Base-by-base conservation (phyloP, 2,329 filamentous ascomycete genomes). In the Microcyclospora pomicola region DNA sequence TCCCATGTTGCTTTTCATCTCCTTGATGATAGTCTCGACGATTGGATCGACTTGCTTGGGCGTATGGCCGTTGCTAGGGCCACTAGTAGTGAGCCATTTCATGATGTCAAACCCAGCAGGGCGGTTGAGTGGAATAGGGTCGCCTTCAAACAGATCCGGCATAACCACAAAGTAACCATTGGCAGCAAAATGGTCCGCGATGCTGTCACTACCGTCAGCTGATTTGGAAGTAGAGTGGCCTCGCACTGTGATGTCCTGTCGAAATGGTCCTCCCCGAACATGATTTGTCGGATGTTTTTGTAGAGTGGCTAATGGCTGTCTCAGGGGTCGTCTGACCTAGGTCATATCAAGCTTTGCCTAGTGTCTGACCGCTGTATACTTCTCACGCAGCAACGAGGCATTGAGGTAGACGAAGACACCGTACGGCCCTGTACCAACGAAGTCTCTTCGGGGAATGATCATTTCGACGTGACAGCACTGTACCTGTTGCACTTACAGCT, bases 171-270 rank as follows among this genome's bases (percentile, higher is more conserved):
- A 65, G 63, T 83, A 85, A 49, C 79, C 82, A 55, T 80, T 80
- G 46, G 73, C 72, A 40, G 82, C 82, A 56, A 72, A 81, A 52
- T 82, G 73, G 64, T 87, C 82, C 42, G 81, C 81, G 50, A 85
- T 72, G 44, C 57, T 61, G 37, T 24, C 7, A 7, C 19, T 24
- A 24, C 19, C 7, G 19, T 24, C 19, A 24, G 19, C 19, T 4
- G 7, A 24, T 7, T 7, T 24, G 19, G 5, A 24, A 24, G 4
- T 24, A 7, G 19, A 24, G 19, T 24, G 19, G 19, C 7, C 19
- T 24, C 19, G 7, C 19, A 7, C 19, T 24, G 19, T 24, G 19
- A 4, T 24, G 19, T 24, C 19, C 19, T 24, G 19, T 7, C 19
- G 19, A 69, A 79, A 50, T 80, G 72, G 62, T 85, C 81, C 7